A percentile compares a stretch with the other conserved stretches of the same genome.
Evolutionary conservation across 441 rosid species (phyloP).

Genomic region (Gossypium schwendimanii): DNA sequence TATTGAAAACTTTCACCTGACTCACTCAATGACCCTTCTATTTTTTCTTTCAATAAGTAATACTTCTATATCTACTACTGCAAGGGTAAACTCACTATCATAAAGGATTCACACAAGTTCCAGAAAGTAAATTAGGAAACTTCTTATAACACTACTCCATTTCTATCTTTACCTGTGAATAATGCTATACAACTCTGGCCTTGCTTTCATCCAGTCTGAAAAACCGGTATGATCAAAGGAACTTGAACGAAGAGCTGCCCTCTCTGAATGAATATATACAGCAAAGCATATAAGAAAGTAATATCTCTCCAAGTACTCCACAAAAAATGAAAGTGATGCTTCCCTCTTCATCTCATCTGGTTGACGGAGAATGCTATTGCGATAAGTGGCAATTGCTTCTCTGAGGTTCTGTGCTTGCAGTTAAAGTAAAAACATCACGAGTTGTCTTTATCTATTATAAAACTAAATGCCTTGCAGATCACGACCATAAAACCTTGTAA

Average conservation of each 20-base stretch:
- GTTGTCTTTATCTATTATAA: slow-evolving; percentile 11
- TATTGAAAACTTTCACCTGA: background rate
- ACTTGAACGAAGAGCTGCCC: slow-evolving; percentile 73
- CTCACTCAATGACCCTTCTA: background rate
- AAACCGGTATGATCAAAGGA: slow-evolving; percentile 73
- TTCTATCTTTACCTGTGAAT: slow-evolving; percentile 67
- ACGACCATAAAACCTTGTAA: slow-evolving; percentile 5
- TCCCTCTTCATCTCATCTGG: slow-evolving; percentile 99
- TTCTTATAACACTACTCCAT: background rate
- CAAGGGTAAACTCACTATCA: background rate
- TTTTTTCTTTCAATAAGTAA: background rate
- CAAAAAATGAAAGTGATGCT: slow-evolving; percentile 88
- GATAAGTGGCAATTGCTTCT: slow-evolving; percentile 90
- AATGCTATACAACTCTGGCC: slow-evolving; percentile 97
- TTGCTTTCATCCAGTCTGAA: slow-evolving; percentile 99
- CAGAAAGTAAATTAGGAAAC: slow-evolving; percentile 4
- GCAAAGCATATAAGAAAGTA: slow-evolving; percentile 98
- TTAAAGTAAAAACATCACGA: slow-evolving; percentile 17
- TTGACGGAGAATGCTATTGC: slow-evolving; percentile 87
- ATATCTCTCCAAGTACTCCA: slow-evolving; percentile 98
- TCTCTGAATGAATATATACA: slow-evolving; percentile 89
- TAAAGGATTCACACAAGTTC: background rate
- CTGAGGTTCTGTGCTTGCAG: slow-evolving; percentile 73
- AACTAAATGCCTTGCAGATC: slow-evolving; percentile 12
- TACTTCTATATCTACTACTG: background rate